Conservation (phyloP, 2,329 filamentous ascomycete species). For the Paraphoma chrysanthemicola region DNA sequence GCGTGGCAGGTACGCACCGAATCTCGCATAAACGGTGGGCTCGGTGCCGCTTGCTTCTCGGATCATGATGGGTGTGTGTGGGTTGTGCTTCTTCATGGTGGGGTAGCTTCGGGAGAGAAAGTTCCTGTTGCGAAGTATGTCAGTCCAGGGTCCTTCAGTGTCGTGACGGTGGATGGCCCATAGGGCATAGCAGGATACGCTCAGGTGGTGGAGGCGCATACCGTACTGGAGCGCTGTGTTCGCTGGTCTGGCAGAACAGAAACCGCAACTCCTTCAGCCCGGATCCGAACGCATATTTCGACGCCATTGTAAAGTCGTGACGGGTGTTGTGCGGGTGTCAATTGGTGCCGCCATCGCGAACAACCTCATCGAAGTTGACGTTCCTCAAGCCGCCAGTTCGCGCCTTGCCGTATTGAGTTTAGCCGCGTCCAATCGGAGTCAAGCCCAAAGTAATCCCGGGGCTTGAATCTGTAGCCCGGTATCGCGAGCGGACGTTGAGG, state of each 20-base stretch:
- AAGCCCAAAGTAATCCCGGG: conserved; percentile 33
- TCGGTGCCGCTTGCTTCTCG: conserved; percentile 86
- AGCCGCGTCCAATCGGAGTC: conserved; percentile 29
- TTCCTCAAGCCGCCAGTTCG: conserved; percentile 24
- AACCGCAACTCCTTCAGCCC: conserved; percentile 95
- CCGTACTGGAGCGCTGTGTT: conserved; percentile 89
- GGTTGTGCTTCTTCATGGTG: conserved; percentile 99
- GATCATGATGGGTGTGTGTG: conserved; percentile 89
- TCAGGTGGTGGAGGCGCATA: conserved; percentile 50
- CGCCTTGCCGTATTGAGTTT: conserved; percentile 12
- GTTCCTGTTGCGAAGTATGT: conserved; percentile 62
- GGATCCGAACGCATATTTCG: conserved; percentile 90
- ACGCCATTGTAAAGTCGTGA: conserved; percentile 69
- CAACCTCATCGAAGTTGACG: conserved; percentile 12
- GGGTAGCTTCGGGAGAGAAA: conserved; percentile 93
- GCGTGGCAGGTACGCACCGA: conserved; percentile 66
- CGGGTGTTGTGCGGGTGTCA: conserved; percentile 13
- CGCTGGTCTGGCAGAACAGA: conserved; percentile 92
- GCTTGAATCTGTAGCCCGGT: conserved; percentile 24
- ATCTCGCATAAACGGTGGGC: conserved; percentile 90
- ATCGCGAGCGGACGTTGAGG: conserved; percentile 11
- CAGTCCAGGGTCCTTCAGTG: too few relatives aligned
- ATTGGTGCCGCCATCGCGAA: conserved; percentile 19
- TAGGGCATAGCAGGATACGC: neutral
- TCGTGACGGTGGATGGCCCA: too few relatives aligned